Percentiles rank a stretch among this genome's conserved stretches.
These are phyloP conservation scores for Penicillium sp. DNA, from an alignment of 2,329 filamentous ascomycete species.

Conservation along the genomic window DNA sequence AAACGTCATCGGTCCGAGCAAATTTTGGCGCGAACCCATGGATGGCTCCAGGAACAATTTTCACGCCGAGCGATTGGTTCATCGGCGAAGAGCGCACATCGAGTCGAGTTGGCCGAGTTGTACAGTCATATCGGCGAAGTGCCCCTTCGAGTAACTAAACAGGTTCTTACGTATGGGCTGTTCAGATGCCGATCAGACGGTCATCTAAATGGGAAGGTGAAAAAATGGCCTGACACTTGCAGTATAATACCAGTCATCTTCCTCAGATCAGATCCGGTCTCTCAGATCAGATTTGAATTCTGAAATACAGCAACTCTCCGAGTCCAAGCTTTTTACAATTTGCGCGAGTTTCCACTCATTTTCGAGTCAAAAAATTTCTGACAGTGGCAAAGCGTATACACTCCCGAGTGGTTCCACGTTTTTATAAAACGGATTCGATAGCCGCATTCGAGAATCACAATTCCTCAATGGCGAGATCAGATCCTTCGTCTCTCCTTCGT, in stretches of 20 bases:
- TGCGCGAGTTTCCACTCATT: not conserved
- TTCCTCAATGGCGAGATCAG: not conserved
- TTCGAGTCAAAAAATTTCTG: slow-evolving; percentile 3
- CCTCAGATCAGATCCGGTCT: not conserved
- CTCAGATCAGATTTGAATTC: not conserved
- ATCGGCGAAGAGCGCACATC: not conserved
- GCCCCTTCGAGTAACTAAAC: not conserved
- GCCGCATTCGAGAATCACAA: not conserved
- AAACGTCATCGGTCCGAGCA: not conserved
- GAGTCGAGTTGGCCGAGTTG: not conserved
- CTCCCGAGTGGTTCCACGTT: slow-evolving; percentile 3
- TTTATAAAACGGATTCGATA: not conserved
- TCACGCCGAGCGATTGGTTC: not conserved
- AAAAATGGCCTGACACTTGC: not conserved
- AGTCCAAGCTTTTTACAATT: not conserved
- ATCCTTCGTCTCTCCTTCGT: slow-evolving; percentile 22
- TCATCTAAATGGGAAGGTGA: not conserved
- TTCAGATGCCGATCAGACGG: not conserved
- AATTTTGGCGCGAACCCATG: not conserved
- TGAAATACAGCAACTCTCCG: not conserved
- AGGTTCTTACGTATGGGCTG: not conserved
- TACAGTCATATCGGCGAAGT: not conserved
- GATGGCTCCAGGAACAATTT: not conserved
- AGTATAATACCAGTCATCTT: not conserved
- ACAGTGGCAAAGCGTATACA: slow-evolving; percentile 3